Evolutionary conservation across 176 grass and related monocot genomes (phyloP).

Genomic region (Oryza punctata): DNA sequence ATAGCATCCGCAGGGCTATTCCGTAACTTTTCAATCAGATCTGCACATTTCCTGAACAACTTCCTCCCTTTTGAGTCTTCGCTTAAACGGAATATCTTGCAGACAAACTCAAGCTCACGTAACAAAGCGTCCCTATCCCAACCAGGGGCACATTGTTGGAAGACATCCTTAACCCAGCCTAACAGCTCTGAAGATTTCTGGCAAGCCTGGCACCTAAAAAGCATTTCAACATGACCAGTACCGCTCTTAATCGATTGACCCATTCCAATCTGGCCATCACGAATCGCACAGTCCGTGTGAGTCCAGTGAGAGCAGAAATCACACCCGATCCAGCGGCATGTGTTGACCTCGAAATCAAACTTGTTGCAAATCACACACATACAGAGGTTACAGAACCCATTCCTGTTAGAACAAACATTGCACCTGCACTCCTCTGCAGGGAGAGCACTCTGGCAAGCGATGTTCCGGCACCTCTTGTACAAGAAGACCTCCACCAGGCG

Average conservation of each 20-base stretch:
- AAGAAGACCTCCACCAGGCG: conserved; percentile 85
- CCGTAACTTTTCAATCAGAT: conserved; percentile 82
- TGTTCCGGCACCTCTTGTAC: conserved; percentile 98
- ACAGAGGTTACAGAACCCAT: conserved; percentile 95
- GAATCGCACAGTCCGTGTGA: conserved; percentile 92
- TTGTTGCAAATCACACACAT: conserved; percentile 99
- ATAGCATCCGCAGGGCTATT: conserved; percentile 57
- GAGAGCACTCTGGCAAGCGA: conserved; percentile 88
- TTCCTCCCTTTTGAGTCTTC: conserved; percentile 82
- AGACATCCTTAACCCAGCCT: conserved; percentile 98
- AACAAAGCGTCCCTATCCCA: conserved; percentile 85
- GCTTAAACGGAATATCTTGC: conserved; percentile 88
- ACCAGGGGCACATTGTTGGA: conserved; percentile 87
- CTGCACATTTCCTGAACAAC: conserved; percentile 68
- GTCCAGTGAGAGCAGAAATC: conserved; percentile 98
- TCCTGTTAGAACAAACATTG: conserved; percentile 71
- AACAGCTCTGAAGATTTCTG: conserved; percentile 85
- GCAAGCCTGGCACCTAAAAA: conserved; percentile 92
- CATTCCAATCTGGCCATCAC: conserved; percentile 69
- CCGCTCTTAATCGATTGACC: conserved; percentile 69
- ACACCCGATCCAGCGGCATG: conserved; percentile 97
- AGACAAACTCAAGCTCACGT: conserved; percentile 87
- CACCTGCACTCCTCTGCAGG: conserved; percentile 93
- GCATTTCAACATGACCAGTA: conserved; percentile 76
- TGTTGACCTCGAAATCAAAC: conserved; percentile 99